Evolutionary conservation across 768 basidiomycete species (phyloP).

Genomic region (Pleurotus sapidus): DNA sequence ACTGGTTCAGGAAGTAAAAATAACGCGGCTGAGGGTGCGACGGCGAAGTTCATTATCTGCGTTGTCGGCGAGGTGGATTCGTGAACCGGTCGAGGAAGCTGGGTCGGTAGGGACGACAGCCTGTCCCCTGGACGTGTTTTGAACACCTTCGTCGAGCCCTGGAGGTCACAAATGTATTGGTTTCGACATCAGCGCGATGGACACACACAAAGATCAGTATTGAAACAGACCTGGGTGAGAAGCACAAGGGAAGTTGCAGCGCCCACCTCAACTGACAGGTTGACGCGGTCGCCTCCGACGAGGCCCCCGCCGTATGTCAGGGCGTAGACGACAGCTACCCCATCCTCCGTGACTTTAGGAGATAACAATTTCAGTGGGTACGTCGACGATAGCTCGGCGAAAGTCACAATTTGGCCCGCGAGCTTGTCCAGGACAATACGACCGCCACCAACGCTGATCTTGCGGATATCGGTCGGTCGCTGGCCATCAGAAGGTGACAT

Average conservation of each 20-base stretch:
- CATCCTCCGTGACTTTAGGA: conserved; percentile 48
- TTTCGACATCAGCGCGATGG: too few relatives aligned
- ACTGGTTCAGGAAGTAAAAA: conserved; percentile 91
- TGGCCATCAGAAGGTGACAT: background rate
- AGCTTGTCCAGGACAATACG: conserved; percentile 52
- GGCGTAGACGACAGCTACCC: conserved; percentile 71
- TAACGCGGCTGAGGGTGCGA: conserved; percentile 54
- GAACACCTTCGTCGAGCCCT: conserved; percentile 97
- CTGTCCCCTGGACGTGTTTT: conserved; percentile 68
- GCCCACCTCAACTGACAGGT: conserved; percentile 59
- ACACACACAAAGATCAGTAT: too few relatives aligned
- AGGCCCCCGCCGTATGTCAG: conserved; percentile 91
- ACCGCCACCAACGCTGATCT: conserved; percentile 48
- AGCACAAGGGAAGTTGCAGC: conserved; percentile 60
- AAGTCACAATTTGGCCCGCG: conserved; percentile 49
- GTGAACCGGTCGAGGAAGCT: background rate
- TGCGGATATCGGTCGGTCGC: conserved; percentile 15
- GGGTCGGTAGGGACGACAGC: conserved; percentile 36
- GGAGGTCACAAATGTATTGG: background rate
- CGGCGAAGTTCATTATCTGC: conserved; percentile 54
- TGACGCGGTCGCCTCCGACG: conserved; percentile 78
- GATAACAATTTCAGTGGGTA: conserved; percentile 91
- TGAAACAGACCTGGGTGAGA: conserved; percentile 72
- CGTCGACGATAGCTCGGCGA: conserved; percentile 72
- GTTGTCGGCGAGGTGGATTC: conserved; percentile 35